Percentiles rank a stretch among this genome's conserved stretches.
Conservation (phyloP, 208 protist genomes). For the Phytomonas sp. region DNA sequence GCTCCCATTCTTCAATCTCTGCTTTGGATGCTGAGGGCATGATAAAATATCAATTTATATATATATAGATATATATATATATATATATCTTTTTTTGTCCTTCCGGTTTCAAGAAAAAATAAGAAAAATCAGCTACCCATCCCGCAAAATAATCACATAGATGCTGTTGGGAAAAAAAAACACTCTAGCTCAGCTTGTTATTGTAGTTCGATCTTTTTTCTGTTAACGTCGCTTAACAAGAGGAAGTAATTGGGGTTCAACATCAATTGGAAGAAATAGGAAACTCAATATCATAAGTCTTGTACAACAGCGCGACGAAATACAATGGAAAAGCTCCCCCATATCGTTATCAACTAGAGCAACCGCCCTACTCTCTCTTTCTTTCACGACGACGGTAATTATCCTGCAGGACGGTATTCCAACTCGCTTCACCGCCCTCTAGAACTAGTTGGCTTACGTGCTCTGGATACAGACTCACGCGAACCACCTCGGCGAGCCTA, state of each 20-base stretch:
- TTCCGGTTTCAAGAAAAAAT: too few relatives aligned
- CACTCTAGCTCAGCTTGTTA: too few relatives aligned
- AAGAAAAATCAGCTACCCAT: too few relatives aligned
- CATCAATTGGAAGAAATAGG: not conserved
- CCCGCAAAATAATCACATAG: too few relatives aligned
- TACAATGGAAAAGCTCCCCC: too few relatives aligned
- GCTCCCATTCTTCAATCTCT: conserved; percentile 26
- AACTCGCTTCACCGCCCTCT: conserved; percentile 15
- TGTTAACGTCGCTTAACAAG: too few relatives aligned
- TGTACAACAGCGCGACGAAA: too few relatives aligned
- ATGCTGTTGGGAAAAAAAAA: too few relatives aligned
- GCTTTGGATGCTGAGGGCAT: conserved; percentile 15
- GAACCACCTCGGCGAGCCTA: conserved; percentile 18
- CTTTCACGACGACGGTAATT: not conserved
- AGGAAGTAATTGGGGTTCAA: not conserved
- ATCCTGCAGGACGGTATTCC: conserved; percentile 24
- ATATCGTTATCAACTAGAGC: too few relatives aligned
- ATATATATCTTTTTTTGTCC: conserved; percentile 6
- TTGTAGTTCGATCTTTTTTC: too few relatives aligned
- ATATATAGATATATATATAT: conserved; percentile 13
- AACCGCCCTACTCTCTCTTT: too few relatives aligned
- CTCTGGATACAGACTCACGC: conserved; percentile 20
- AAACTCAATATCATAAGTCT: not conserved
- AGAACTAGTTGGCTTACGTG: conserved; percentile 16
- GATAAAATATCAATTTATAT: not conserved